Evolutionary conservation across 768 basidiomycete species (phyloP).

Genomic region (Lactarius pseudohatsudake): DNA sequence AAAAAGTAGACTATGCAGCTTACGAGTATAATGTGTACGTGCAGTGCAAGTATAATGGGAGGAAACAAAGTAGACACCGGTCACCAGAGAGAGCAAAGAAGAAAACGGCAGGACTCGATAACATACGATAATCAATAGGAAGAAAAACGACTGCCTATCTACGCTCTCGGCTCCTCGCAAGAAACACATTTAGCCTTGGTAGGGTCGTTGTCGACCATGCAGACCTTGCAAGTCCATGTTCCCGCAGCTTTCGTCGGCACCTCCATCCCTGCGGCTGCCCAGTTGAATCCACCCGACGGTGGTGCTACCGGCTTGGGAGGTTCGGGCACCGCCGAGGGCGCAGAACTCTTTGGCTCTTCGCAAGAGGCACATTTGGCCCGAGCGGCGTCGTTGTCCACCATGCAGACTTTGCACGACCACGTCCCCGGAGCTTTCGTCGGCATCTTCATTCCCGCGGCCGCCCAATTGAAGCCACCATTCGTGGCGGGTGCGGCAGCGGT

Average conservation of each 20-base stretch:
- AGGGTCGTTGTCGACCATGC: slow-evolving; percentile 35
- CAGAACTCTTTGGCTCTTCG: neutral
- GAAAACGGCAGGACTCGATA: slow-evolving; percentile 11
- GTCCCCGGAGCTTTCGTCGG: neutral
- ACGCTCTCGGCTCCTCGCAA: slow-evolving; percentile 33
- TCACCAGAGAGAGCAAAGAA: slow-evolving; percentile 9
- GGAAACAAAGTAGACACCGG: neutral
- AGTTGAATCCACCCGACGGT: slow-evolving; percentile 37
- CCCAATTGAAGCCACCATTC: slow-evolving; percentile 3
- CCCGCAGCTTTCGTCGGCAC: slow-evolving; percentile 32
- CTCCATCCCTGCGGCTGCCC: slow-evolving; percentile 41
- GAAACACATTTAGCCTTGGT: slow-evolving; percentile 35
- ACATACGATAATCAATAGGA: slow-evolving; percentile 24
- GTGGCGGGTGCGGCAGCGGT: neutral
- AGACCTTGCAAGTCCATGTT: slow-evolving; percentile 44
- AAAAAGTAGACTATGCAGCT: slow-evolving; percentile 30
- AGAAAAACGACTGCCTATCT: slow-evolving; percentile 7
- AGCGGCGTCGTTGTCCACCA: slow-evolving; percentile 3
- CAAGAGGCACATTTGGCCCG: neutral
- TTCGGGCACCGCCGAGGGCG: neutral
- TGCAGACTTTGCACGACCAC: neutral
- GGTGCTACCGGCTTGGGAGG: neutral
- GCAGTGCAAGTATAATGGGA: slow-evolving; percentile 14
- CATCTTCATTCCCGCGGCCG: neutral
- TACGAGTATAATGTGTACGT: slow-evolving; percentile 30